phyloP scores from a whole-genome alignment of 2,329 filamentous ascomycete species.

The Aphanoascus verrucosus region DNA sequence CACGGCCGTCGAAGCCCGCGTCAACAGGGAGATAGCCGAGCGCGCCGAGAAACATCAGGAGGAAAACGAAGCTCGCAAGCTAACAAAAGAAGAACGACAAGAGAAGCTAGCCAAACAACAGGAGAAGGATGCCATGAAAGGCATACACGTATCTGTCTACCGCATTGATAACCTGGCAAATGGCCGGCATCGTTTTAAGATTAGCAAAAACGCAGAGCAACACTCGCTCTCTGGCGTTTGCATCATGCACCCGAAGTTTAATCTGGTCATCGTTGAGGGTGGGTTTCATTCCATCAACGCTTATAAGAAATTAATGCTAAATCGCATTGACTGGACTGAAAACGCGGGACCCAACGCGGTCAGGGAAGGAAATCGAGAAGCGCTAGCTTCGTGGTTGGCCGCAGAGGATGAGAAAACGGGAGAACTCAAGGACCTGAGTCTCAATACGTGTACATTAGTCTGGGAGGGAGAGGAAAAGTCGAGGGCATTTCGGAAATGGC shows the following conservation, averaged over 20 bases:
- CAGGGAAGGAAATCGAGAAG: conserved; percentile 49
- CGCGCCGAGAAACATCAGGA: conserved; percentile 67
- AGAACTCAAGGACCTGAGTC: conserved; percentile 65
- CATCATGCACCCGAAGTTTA: conserved; percentile 80
- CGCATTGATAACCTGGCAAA: conserved; percentile 82
- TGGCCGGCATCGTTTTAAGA: conserved; percentile 85
- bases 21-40: conserved; percentile 85
- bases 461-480: conserved; percentile 85
- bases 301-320: conserved; percentile 87
- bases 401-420: conserved; percentile 64
- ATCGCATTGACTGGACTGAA: conserved; percentile 91
- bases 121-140: conserved; percentile 75
- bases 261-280: conserved; percentile 82
- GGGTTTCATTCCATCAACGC: conserved; percentile 70
- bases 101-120: conserved; percentile 78
- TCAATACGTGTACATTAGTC: conserved; percentile 71
- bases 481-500: conserved; percentile 75
- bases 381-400: conserved; percentile 61
- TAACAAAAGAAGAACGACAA: conserved; percentile 75
- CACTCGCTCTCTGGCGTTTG: conserved; percentile 78
- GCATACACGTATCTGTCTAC: conserved; percentile 78
- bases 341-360: conserved; percentile 58
- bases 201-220: conserved; percentile 86
- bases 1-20: conserved; percentile 87
- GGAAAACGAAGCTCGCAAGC: conserved; percentile 71